phyloP scores from a whole-genome alignment of 2,329 filamentous ascomycete species.

The Aspergillus amoenus region DNA sequence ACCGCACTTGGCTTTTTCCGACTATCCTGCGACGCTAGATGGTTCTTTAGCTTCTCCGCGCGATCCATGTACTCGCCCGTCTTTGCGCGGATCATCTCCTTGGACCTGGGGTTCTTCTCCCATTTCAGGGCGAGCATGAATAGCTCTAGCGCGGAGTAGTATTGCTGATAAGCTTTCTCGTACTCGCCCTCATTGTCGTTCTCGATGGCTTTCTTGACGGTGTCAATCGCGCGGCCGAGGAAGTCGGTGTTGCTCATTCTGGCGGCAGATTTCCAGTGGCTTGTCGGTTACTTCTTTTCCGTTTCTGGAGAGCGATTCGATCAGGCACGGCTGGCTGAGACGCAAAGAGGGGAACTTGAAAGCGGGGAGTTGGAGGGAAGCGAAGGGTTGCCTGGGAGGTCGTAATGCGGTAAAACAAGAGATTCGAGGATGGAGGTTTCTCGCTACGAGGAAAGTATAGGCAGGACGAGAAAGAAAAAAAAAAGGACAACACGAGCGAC shows the following conservation, averaged over 20 bases:
- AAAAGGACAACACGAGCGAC: not conserved
- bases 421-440: not conserved
- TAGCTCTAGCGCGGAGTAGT: constrained; percentile 93
- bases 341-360: not conserved
- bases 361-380: constrained; percentile 8
- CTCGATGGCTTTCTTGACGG: constrained; percentile 97
- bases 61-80: constrained; percentile 97
- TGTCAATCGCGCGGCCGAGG: constrained; percentile 91
- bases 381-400: constrained; percentile 6
- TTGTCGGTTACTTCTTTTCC: not conserved
- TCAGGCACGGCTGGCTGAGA: not conserved
- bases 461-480: not conserved
- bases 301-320: not conserved
- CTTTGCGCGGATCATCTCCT: constrained; percentile 96
- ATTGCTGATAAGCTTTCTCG: constrained; percentile 92
- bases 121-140: constrained; percentile 99
- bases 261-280: not conserved
- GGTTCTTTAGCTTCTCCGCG: constrained; percentile 94
- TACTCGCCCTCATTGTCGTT: constrained; percentile 94
- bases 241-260: constrained; percentile 95
- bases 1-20: constrained; percentile 54
- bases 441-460: not conserved
- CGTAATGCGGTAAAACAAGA: constrained; percentile 1
- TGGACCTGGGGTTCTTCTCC: constrained; percentile 97
- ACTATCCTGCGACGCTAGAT: constrained; percentile 66